A percentile compares a stretch with the other conserved stretches of the same genome.
These are phyloP conservation scores for Alternaria ventricosa DNA, from an alignment of 2,329 filamentous ascomycete genomes.

Conservation along the genomic window DNA sequence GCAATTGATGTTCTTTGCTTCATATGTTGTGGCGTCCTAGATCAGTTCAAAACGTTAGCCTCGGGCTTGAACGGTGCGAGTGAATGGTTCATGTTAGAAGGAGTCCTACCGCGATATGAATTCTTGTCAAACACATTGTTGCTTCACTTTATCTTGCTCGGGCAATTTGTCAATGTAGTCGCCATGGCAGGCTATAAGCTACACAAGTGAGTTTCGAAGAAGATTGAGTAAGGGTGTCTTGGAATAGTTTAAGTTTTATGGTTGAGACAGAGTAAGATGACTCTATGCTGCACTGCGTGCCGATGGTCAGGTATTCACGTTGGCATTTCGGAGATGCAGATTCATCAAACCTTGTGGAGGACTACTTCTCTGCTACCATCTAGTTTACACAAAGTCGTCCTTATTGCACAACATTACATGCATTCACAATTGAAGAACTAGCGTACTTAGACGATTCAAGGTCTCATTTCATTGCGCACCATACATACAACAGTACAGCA, in stretches of 20 bases:
- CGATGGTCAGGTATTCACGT: not conserved
- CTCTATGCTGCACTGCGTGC: not conserved
- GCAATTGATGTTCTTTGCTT: not conserved
- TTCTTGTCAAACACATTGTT: not conserved
- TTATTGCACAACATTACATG: not conserved
- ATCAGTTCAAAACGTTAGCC: not conserved
- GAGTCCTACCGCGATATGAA: not conserved
- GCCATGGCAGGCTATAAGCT: not conserved
- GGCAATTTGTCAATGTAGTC: not conserved
- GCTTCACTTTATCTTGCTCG: not conserved
- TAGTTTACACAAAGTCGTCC: not conserved
- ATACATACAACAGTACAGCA: not conserved
- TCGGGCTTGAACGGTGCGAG: not conserved
- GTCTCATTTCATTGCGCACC: slow-evolving; percentile 1
- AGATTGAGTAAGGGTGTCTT: not conserved
- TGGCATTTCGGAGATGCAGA: not conserved
- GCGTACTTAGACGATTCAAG: not conserved
- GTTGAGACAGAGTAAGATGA: not conserved
- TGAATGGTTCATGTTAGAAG: not conserved
- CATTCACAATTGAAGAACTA: too few relatives aligned
- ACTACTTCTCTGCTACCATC: not conserved
- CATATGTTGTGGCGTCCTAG: not conserved
- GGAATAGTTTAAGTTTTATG: not conserved
- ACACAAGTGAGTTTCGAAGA: not conserved
- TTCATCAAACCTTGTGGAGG: not conserved